Evolutionary conservation across 768 basidiomycete genomes (phyloP).

Genomic region (Neoboletus subvelutipes): DNA sequence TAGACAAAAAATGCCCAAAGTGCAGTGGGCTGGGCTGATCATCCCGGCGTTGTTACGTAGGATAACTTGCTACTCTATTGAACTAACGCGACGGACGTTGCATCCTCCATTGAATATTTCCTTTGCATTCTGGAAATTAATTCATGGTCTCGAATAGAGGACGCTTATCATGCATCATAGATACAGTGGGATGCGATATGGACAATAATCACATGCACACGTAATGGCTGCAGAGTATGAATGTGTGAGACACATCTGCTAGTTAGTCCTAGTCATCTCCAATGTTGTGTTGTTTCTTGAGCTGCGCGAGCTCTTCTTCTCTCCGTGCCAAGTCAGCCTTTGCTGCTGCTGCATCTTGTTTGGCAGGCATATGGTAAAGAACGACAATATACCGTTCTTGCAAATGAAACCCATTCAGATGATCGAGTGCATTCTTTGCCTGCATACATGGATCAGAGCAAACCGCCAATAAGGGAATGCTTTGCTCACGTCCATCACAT

Average conservation of each 20-base stretch:
- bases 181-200: conserved; percentile 4
- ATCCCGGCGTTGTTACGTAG: conserved; percentile 1
- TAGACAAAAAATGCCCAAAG: conserved; percentile 58
- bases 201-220: not conserved
- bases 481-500: conserved; percentile 85
- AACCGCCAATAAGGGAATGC: not conserved
- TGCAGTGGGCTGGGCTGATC: conserved; percentile 24
- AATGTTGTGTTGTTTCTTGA: conserved; percentile 87
- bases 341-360: conserved; percentile 89
- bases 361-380: conserved; percentile 96
- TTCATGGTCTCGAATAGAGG: conserved; percentile 1
- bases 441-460: conserved; percentile 34
- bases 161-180: conserved; percentile 10
- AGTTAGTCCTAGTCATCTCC: conserved; percentile 76
- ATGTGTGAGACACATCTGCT: conserved; percentile 22
- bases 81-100: conserved; percentile 9
- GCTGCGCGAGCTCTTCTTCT: conserved; percentile 84
- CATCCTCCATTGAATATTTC: conserved; percentile 7
- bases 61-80: conserved; percentile 4
- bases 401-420: conserved; percentile 96
- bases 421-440: conserved; percentile 96
- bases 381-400: conserved; percentile 99
- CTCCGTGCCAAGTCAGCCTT: conserved; percentile 90
- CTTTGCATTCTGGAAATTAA: conserved; percentile 9
- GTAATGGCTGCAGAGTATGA: conserved; percentile 8